Conservation (phyloP, 163 green algal species). For the Scenedesmus sp. region DNA sequence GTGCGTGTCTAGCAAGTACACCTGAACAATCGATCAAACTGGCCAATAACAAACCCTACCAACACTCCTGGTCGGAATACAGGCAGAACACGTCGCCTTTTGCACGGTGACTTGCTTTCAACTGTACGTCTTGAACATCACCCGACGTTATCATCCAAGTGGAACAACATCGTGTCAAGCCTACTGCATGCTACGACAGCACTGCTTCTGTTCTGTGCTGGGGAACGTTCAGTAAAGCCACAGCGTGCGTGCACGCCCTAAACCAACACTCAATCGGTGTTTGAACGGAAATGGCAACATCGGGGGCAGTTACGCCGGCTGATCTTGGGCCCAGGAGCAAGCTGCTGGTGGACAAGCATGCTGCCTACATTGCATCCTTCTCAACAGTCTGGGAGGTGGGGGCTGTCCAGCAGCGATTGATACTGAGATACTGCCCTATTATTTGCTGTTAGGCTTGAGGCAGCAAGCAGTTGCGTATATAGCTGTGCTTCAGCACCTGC, state of each 20-base stretch:
- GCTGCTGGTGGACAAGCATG: slow-evolving; percentile 83
- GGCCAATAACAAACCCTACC: neutral
- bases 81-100: neutral
- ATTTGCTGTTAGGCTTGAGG: neutral
- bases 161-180: too few species aligned
- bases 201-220: neutral
- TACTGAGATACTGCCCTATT: too few species aligned
- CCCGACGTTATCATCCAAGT: neutral
- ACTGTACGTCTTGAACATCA: neutral
- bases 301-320: slow-evolving; percentile 52
- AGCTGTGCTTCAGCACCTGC: neutral
- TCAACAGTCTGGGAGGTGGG: slow-evolving; percentile 66
- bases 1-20: too few species aligned
- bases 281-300: neutral
- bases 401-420: neutral
- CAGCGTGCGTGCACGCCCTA: neutral
- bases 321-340: slow-evolving; percentile 60
- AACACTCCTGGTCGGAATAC: neutral
- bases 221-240: neutral
- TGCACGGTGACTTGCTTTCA: neutral
- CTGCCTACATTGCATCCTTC: slow-evolving; percentile 78
- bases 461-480: neutral
- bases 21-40: neutral
- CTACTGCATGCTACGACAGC: neutral
- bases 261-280: neutral